Base-by-base conservation (phyloP, 768 basidiomycete species). In the Trametes meyenii region DNA sequence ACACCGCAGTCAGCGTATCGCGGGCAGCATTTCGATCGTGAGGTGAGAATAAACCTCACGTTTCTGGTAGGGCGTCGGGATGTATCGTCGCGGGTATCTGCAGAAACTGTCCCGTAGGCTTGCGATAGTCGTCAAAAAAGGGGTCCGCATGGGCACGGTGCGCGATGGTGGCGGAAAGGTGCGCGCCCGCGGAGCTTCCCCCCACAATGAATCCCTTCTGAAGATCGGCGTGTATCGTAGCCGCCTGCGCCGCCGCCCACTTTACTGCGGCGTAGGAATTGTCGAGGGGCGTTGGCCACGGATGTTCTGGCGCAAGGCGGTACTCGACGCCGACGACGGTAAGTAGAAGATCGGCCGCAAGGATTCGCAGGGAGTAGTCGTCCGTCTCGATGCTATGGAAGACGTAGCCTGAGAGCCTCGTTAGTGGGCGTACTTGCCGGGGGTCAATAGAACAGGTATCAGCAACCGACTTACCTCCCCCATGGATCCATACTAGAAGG, bases 71-170 rank as follows among this genome's bases (percentile, higher is more conserved):
- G 1, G 57, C 69, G 10, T 66, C 56, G 5, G 63, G 59, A 42
- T 70, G 62, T 16, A 65, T 16, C n/a, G 70, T 43, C 17, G 50
- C 19, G 14, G 73, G 73, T 42, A 66, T 39, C 38, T 57, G 50
- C 1, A 75, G 67, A 13, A 67, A 43, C 21, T 69, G 69, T 10
- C 72, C 72, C 1, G 73, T 71, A 16, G 70, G 38, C 48, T n/a
- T 50, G n/a, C 44, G 60, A 19, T 45, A 61, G 5, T 45, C 52
- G 1, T 33, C 21, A 50, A 73, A 70, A 58, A 66, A 61, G 3
- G 66, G 60, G 36, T 74, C 71, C 33, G 68, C 66, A 17, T 62
- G 65, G 4, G 68, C 69, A 35, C 61, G 63, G 40, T 66, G 67
- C 4, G 69, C 65, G 11, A 73, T 42, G 14, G 55, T 62, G 1